Conservation (phyloP, 2,329 filamentous ascomycete genomes). For the Cladosporium velox region DNA sequence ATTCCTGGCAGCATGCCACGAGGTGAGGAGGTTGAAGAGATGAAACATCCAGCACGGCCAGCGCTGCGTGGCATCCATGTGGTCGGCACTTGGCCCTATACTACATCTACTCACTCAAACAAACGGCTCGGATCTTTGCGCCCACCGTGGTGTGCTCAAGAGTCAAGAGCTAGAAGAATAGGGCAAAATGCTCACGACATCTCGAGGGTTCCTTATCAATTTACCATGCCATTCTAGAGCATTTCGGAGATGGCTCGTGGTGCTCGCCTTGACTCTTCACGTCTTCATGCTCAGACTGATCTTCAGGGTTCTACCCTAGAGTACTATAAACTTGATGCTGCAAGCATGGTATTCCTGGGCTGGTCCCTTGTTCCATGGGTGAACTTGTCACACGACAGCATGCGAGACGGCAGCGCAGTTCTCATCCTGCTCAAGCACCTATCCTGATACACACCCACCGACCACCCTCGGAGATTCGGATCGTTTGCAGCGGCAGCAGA, state of each 20-base stretch:
- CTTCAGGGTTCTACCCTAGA: constrained; percentile 3
- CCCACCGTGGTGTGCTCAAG: not conserved
- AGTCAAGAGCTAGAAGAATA: not conserved
- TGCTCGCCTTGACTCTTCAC: not conserved
- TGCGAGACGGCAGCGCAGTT: constrained; percentile 5
- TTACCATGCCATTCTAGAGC: not conserved
- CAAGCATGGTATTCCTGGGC: not conserved
- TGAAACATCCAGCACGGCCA: constrained; percentile 10
- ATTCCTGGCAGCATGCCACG: not conserved
- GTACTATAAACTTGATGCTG: not conserved
- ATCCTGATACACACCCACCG: not conserved
- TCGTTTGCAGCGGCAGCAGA: not conserved
- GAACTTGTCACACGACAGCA: constrained; percentile 3
- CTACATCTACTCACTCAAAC: not conserved
- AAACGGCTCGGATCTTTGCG: not conserved
- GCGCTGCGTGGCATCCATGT: constrained; percentile 9
- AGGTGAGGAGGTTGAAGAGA: not conserved
- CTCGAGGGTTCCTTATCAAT: not conserved
- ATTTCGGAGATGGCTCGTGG: not conserved
- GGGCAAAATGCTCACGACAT: not conserved
- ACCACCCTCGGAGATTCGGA: not conserved
- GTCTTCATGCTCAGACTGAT: not conserved
- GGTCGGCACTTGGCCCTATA: not conserved
- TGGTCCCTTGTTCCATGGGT: not conserved
- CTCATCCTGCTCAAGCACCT: constrained; percentile 9